Conservation (phyloP, 805 yeast species). For the Candida dajiaensis region DNA sequence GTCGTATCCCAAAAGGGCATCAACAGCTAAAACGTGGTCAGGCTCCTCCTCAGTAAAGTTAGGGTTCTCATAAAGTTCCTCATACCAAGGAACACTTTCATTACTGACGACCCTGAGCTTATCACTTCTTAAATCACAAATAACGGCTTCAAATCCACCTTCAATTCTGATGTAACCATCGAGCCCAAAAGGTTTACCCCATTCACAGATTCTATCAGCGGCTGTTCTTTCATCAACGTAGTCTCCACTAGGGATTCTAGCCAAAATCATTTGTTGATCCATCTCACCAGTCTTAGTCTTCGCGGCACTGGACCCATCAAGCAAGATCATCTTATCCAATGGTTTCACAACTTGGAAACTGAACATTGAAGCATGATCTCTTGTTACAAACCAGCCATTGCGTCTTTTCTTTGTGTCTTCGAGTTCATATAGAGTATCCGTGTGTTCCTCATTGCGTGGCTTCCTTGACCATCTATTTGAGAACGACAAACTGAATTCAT, state of each 20-base stretch:
- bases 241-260: conserved; percentile 26
- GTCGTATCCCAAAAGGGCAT: conserved; percentile 35
- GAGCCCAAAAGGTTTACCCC: conserved; percentile 44
- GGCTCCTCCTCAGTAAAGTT: conserved; percentile 20
- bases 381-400: neutral
- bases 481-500: conserved; percentile 52
- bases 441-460: conserved; percentile 5
- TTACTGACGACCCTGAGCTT: conserved; percentile 42
- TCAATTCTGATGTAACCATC: conserved; percentile 58
- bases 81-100: conserved; percentile 32
- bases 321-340: conserved; percentile 39
- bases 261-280: conserved; percentile 48
- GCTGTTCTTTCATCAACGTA: conserved; percentile 37
- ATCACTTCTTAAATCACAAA: conserved; percentile 50
- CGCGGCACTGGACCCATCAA: conserved; percentile 72
- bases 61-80: conserved; percentile 17
- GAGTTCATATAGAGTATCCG: neutral
- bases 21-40: conserved; percentile 1
- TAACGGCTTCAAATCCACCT: conserved; percentile 53
- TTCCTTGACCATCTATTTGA: conserved; percentile 21
- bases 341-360: conserved; percentile 45
- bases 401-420: neutral
- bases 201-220: conserved; percentile 47
- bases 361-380: conserved; percentile 25
- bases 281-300: conserved; percentile 50